Base-by-base conservation (phyloP, 2,329 filamentous ascomycete genomes). In the Pestalotiopsis sp. region DNA sequence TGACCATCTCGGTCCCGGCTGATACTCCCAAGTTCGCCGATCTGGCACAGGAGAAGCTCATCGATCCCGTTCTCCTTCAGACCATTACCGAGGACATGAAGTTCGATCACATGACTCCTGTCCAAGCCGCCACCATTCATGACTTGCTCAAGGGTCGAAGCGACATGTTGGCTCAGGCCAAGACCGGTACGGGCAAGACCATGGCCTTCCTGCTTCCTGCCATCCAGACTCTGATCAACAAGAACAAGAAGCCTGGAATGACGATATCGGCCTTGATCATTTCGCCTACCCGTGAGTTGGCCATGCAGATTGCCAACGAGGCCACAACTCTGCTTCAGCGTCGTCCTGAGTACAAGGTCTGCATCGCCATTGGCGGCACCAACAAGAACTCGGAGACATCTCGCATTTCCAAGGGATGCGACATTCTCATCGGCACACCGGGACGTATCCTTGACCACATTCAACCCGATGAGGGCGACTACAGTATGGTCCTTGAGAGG, bases 161-260 rank as follows among this genome's bases (percentile, higher is more conserved):
- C 65, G 86, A 88, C 75, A 83, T 89, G 69, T 83, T 97, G 69
- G 93, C 93, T 6, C 93, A 96, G 80, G 93, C 93, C 65, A 95
- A 92, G 82, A 97, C 93, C 0, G 93, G 93, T 72, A 97, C 94
- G 0, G 93, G 93, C 74, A 97, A 97, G 82, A 97, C 93, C 0
- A 80, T 96, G 67, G 93, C 92, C 62, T 97, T 97, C 81, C 85
- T 97, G 45, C 83, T 96, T 3, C 94, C 93, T n/a, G 87, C 93
- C n/a, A 82, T 97, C 45, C 92, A 96, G 78, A 92, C 88, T 69
- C 91, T 96, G 75, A 83, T 95, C 73, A 81, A 80, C 64, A 79
- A 78, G 68, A 78, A 79, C 66, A 70, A 73, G 27, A 68, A 71
- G 11, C 74, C 68, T 36, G 79, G 70, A 38, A 77, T 75, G 70